Percentiles rank a stretch among this genome's conserved stretches.
Evolutionary conservation across 805 yeast genomes (phyloP).

Genomic region (Ogataea sp.): DNA sequence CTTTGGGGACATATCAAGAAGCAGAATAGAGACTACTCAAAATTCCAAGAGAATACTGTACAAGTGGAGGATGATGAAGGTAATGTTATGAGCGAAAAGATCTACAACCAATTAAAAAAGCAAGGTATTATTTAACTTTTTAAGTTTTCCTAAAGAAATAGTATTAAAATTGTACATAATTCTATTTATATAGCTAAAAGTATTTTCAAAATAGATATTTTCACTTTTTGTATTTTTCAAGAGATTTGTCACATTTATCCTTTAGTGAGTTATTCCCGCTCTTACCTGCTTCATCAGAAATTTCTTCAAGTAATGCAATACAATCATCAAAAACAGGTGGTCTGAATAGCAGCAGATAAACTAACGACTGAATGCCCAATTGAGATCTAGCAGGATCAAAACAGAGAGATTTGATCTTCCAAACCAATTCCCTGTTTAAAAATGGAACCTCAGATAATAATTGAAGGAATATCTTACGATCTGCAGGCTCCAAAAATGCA

Average conservation of each 20-base stretch:
- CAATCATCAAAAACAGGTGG: slow-evolving; percentile 70
- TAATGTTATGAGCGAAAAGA: slow-evolving; percentile 79
- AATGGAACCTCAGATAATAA: slow-evolving; percentile 83
- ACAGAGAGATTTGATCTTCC: slow-evolving; percentile 64
- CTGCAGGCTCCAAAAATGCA: slow-evolving; percentile 77
- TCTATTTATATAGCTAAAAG: background rate
- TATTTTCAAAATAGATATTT: background rate
- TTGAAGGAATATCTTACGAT: slow-evolving; percentile 73
- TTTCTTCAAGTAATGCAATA: slow-evolving; percentile 37
- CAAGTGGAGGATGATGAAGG: slow-evolving; percentile 94
- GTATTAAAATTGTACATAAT: background rate
- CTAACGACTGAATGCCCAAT: slow-evolving; percentile 76
- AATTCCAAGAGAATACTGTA: slow-evolving; percentile 43
- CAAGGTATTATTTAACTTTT: slow-evolving; percentile 45
- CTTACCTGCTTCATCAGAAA: slow-evolving; percentile 29
- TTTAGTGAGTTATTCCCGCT: slow-evolving; percentile 39
- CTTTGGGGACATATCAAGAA: slow-evolving; percentile 43
- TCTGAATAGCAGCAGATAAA: slow-evolving; percentile 78
- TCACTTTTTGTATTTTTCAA: slow-evolving; percentile 36
- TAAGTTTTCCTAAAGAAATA: background rate
- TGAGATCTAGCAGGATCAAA: slow-evolving; percentile 77
- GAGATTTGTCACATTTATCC: slow-evolving; percentile 35
- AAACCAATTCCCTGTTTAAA: slow-evolving; percentile 53
- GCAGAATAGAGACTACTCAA: slow-evolving; percentile 28
- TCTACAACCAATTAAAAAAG: slow-evolving; percentile 75